Conservation (phyloP, 2,329 filamentous ascomycete genomes). For the Exophiala viscosa region DNA sequence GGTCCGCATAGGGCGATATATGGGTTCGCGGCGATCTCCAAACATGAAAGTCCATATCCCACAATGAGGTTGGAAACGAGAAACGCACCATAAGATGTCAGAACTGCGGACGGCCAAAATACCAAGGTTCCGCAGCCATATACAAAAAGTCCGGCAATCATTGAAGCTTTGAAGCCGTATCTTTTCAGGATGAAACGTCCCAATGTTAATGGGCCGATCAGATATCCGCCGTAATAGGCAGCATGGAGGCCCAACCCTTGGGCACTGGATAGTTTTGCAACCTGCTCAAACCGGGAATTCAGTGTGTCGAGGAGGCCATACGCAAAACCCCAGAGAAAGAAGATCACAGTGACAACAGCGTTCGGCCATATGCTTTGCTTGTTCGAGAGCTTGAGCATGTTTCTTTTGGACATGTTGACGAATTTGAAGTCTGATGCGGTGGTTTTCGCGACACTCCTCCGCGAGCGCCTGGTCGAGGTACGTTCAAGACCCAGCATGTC, state of each 20-base stretch:
- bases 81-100: slow-evolving; percentile 59
- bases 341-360: slow-evolving; percentile 69
- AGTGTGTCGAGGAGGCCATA: slow-evolving; percentile 82
- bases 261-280: slow-evolving; percentile 46
- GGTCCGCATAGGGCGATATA: slow-evolving; percentile 62
- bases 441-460: slow-evolving; percentile 19
- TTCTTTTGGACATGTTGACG: slow-evolving; percentile 56
- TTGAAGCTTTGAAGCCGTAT: slow-evolving; percentile 62
- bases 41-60: slow-evolving; percentile 56
- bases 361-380: slow-evolving; percentile 57
- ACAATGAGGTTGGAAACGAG: slow-evolving; percentile 62
- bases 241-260: slow-evolving; percentile 54
- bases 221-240: slow-evolving; percentile 59
- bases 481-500: slow-evolving; percentile 19
- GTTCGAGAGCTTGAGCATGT: slow-evolving; percentile 57
- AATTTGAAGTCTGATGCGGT: slow-evolving; percentile 57
- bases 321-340: slow-evolving; percentile 86
- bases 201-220: slow-evolving; percentile 54
- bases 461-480: slow-evolving; percentile 35
- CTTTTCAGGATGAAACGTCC: slow-evolving; percentile 54
- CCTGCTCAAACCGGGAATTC: slow-evolving; percentile 59
- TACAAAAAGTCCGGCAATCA: slow-evolving; percentile 58
- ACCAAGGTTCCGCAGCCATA: slow-evolving; percentile 60
- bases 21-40: slow-evolving; percentile 60
- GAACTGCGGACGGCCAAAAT: slow-evolving; percentile 63